These are phyloP conservation scores for Peniophora sp. DNA, from an alignment of 1,284 basidiomycete genomes.

Conservation along the genomic window DNA sequence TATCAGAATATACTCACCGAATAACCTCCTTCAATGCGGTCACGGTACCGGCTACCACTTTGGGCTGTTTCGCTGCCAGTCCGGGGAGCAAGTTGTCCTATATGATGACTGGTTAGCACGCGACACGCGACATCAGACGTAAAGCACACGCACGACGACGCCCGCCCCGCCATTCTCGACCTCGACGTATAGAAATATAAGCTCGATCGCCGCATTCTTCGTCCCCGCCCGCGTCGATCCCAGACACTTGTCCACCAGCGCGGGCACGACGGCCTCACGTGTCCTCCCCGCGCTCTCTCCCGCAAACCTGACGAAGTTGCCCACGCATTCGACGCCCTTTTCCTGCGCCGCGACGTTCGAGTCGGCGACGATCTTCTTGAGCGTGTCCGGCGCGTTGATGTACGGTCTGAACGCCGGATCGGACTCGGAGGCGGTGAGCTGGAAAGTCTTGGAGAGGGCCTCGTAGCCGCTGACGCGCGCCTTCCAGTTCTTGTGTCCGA, in stretches of 20 bases:
- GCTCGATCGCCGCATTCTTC: slow-evolving; percentile 83
- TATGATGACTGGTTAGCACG: slow-evolving; percentile 18
- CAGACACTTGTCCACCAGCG: slow-evolving; percentile 93
- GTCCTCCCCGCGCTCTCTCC: slow-evolving; percentile 83
- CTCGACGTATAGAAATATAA: slow-evolving; percentile 87
- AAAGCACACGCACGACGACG: slow-evolving; percentile 66
- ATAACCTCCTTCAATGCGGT: slow-evolving; percentile 76
- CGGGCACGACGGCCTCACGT: slow-evolving; percentile 76
- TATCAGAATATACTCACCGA: slow-evolving; percentile 41
- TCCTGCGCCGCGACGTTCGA: slow-evolving; percentile 97
- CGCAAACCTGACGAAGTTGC: slow-evolving; percentile 83
- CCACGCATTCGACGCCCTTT: slow-evolving; percentile 86
- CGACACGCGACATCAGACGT: slow-evolving; percentile 10
- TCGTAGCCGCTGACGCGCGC: slow-evolving; percentile 93
- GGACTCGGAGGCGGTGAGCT: slow-evolving; percentile 82
- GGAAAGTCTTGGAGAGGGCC: slow-evolving; percentile 79
- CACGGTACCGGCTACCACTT: slow-evolving; percentile 82
- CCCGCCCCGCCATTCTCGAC: slow-evolving; percentile 87
- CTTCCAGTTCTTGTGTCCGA: slow-evolving; percentile 97
- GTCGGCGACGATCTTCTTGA: slow-evolving; percentile 87
- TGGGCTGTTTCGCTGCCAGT: slow-evolving; percentile 89
- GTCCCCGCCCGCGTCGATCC: slow-evolving; percentile 89
- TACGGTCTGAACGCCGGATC: slow-evolving; percentile 94
- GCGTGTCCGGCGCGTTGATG: slow-evolving; percentile 64
- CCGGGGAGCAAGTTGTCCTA: slow-evolving; percentile 83